Evolutionary conservation across 148 eudicot species (phyloP), one percentile per base, ranked within the genome.

Genomic region (Pharnaceum exiguum): DNA sequence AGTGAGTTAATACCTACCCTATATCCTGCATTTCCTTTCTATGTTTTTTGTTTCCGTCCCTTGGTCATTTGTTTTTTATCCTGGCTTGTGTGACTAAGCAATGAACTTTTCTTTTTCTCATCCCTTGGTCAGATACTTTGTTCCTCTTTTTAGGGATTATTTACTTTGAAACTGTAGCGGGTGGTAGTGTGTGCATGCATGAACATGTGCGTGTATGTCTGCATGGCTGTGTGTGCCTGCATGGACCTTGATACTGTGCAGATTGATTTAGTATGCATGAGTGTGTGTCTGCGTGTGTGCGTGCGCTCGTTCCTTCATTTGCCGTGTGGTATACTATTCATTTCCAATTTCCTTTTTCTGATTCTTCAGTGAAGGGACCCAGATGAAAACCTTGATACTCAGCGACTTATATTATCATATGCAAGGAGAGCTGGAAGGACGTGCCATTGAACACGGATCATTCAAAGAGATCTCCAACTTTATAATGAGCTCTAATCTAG

Each of bases 361-460:
- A n/a, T n/a, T 60, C 37, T 61, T 71, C 85, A 88, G 99, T 80
- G 89, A 75, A 67, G 93, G 86, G 65, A 72, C 75, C 38, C 82
- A 94, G 42, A 42, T 79, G 64, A 65, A 69, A 46, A 56, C 65
- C 59, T 76, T 94, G 69, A 74, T 94, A 66, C 75, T 89, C 66
- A 84, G 69, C 44, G 99, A 94, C 74, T 78, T 94, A 2, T 89
- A 82, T 72, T 86, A 86, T 78, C 99, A 84, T 77, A 69, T 94
- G 48, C 89, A 86, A 78, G 99, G 95, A 63, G 95, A 94, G 79
- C 75, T 89, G 49, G 95, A 89, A 77, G 99, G 99, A 21, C 95
- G 96, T 62, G 59, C 57, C 58, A 82, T 89, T 69, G 95, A 77
- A 58, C 71, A 77, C 53, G 79, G 85, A 43, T 80, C 87, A 62